Base-by-base conservation (phyloP, 805 yeast genomes). In the Huiozyma sinensis region DNA sequence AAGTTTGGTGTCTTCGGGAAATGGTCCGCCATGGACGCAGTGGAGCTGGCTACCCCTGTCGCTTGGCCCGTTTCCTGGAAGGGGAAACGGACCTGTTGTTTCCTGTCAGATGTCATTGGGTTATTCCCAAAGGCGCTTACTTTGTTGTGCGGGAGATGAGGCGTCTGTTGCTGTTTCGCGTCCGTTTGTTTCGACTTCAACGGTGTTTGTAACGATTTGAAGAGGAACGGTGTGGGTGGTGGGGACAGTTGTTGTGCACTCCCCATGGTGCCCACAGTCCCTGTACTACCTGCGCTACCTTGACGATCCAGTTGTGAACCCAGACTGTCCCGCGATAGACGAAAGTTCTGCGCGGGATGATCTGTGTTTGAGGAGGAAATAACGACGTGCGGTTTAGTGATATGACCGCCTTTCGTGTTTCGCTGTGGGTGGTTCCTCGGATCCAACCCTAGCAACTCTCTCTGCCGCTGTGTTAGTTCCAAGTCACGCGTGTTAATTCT, bases 401-500 rank as follows among this genome's bases (percentile, higher is more conserved):
- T 31, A 24, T 41, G 17, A 17, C 13, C 31, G 5, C 30, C n/a
- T 11, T 24, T 27, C 4, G 30, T 38, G 28, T 33, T 7, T 9
- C 31, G 6, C 11, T 4, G 24, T 36, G 24, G 12, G 28, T 28
- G 12, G 17, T 28, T 13, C 29, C 32, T n/a, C 13, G 28, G 28
- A 28, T 48, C 48, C 12, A 68, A 46, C 0, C 71, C 71, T 32
- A 68, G 46, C 27, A 67, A 50, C n/a, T 52, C 47, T 47, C 56
- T 60, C 44, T 67, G 72, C 8, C 56, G 56, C 4, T 53, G 47
- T 6, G 55, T 55, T 38, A 67, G 36, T 13, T 58, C 50, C 13
- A 65, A 44, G 50, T 67, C 69, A n/a, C 55, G 52, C 27, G 58
- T 53, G n/a, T 59, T 54, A 10, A 56, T 59, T 38, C 57, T 63